Percentiles rank a stretch among this genome's conserved stretches.
Conservation (phyloP, 345 rosid species). For the Firmiana major region DNA sequence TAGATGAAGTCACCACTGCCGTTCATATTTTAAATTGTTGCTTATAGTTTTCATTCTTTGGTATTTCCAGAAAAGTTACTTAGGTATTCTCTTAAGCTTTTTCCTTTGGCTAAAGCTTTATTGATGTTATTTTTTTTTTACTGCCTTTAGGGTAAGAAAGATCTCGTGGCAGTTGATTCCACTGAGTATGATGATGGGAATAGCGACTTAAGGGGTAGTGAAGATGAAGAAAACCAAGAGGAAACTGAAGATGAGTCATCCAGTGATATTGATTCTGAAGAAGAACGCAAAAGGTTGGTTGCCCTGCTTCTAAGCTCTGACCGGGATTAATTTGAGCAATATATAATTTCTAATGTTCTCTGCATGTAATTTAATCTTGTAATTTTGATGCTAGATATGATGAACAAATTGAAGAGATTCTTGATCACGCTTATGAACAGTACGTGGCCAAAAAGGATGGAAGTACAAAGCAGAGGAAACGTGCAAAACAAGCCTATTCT, state of each 20-base stretch:
- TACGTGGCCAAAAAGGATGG: slow-evolving; percentile 65
- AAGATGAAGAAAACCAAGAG: slow-evolving; percentile 42
- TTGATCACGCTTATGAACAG: slow-evolving; percentile 74
- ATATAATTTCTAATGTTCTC: slow-evolving; percentile 2
- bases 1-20: not conserved
- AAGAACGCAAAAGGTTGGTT: slow-evolving; percentile 62
- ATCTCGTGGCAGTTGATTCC: slow-evolving; percentile 69
- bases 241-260: slow-evolving; percentile 39
- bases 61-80: not conserved
- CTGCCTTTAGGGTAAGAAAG: slow-evolving; percentile 70
- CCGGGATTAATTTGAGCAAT: slow-evolving; percentile 5
- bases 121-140: not conserved
- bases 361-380: slow-evolving; percentile 1
- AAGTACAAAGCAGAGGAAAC: slow-evolving; percentile 73
- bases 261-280: slow-evolving; percentile 78
- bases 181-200: slow-evolving; percentile 48
- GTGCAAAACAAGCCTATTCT: slow-evolving; percentile 64
- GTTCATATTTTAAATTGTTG: not conserved
- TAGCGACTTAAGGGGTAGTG: slow-evolving; percentile 40
- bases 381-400: slow-evolving; percentile 52
- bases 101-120: not conserved
- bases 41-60: not conserved
- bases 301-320: not conserved
- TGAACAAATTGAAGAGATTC: slow-evolving; percentile 68
- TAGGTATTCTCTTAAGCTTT: not conserved